A percentile compares a stretch with the other conserved stretches of the same genome.
These are phyloP conservation scores for Coemansia sp. DNA, from an alignment of 192 early-diverging fungal genomes.

Conservation along the genomic window DNA sequence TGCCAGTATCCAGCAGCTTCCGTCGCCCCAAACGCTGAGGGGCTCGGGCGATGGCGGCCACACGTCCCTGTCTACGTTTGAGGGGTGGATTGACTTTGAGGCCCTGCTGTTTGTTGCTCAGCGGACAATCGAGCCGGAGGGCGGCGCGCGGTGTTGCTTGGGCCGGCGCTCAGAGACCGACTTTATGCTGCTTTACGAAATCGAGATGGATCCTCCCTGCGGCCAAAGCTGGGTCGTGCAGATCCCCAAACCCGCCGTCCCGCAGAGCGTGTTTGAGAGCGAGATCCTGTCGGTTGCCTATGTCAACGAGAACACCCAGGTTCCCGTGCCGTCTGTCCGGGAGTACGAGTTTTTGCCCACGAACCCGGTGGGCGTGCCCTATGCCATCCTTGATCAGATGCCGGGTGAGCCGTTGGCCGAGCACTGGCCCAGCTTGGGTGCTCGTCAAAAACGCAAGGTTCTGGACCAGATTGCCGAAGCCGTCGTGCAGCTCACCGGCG, in stretches of 20 bases:
- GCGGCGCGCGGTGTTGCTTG: not conserved
- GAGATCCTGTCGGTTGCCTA: conserved; percentile 30
- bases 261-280: conserved; percentile 24
- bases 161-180: conserved; percentile 25
- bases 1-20: not conserved
- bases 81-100: conserved; percentile 37
- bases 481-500: conserved; percentile 21
- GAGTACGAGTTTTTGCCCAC: conserved; percentile 15
- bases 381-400: conserved; percentile 10
- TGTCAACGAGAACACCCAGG: conserved; percentile 6
- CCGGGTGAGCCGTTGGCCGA: conserved; percentile 8
- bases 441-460: conserved; percentile 15
- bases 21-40: conserved; percentile 17
- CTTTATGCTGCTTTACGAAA: conserved; percentile 25
- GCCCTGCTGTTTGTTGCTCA: conserved; percentile 2
- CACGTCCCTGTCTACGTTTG: conserved; percentile 12
- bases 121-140: not conserved
- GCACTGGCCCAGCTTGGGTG: conserved; percentile 12
- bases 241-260: conserved; percentile 24
- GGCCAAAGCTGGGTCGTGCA: conserved; percentile 9
- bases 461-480: conserved; percentile 30
- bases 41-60: conserved; percentile 1
- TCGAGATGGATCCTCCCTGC: not conserved
- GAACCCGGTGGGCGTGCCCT: conserved; percentile 31
- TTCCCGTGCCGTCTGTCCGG: conserved; percentile 13